Conservation (phyloP, 1,284 basidiomycete species). For the Trametes hirsuta region DNA sequence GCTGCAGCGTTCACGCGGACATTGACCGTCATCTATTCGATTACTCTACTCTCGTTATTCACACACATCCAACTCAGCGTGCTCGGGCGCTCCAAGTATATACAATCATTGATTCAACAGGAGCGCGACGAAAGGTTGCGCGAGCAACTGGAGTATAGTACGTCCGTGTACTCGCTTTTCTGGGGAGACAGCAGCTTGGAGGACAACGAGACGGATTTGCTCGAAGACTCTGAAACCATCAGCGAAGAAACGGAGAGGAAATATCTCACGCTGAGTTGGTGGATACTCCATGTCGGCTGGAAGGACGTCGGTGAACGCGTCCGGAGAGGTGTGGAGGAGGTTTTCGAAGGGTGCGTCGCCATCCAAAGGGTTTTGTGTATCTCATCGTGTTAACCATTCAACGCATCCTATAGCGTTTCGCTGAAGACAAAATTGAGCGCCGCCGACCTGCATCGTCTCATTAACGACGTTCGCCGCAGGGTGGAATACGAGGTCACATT, state of each 20-base stretch:
- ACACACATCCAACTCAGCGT: conserved; percentile 84
- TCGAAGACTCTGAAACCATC: conserved; percentile 39
- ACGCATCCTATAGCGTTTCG: conserved; percentile 57
- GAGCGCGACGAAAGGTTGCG: conserved; percentile 63
- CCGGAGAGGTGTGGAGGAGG: conserved; percentile 74
- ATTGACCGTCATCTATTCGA: conserved; percentile 83
- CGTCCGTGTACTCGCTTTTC: conserved; percentile 42
- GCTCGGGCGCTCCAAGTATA: conserved; percentile 82
- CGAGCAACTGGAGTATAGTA: conserved; percentile 47
- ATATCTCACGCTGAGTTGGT: conserved; percentile 89
- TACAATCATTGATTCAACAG: conserved; percentile 68
- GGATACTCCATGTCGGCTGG: conserved; percentile 91
- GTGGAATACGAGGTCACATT: conserved; percentile 75
- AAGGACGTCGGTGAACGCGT: conserved; percentile 78
- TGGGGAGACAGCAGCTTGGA: conserved; percentile 32
- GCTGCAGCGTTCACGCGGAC: conserved; percentile 80
- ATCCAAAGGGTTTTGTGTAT: neutral
- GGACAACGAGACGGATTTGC: conserved; percentile 35
- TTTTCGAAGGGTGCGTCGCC: conserved; percentile 72
- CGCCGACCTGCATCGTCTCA: conserved; percentile 67
- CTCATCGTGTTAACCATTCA: neutral
- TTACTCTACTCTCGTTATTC: conserved; percentile 79
- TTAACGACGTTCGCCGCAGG: conserved; percentile 70
- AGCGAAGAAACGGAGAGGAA: conserved; percentile 71
- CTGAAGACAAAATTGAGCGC: conserved; percentile 74